Conservation (phyloP, 192 early-diverging fungal species). For the Mortierella hygrophila region DNA sequence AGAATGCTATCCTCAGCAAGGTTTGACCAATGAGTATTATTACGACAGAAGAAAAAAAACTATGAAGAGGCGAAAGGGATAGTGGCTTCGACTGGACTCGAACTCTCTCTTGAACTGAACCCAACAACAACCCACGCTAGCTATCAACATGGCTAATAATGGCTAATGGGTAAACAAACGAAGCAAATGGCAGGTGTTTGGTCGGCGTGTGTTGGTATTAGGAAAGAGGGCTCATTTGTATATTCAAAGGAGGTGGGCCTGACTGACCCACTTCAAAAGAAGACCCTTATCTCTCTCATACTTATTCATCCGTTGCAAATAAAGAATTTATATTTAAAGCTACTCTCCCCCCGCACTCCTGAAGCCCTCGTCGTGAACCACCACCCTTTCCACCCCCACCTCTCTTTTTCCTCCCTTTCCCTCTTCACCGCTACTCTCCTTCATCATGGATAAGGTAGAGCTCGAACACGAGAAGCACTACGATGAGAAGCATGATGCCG, state of each 20-base stretch:
- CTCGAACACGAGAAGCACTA: conserved; percentile 25
- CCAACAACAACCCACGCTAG: too few species aligned
- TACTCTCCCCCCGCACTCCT: background rate
- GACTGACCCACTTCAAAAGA: background rate
- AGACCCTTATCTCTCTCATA: background rate
- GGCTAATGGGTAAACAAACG: too few species aligned
- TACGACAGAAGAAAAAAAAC: background rate
- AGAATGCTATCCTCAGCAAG: background rate
- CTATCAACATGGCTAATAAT: too few species aligned
- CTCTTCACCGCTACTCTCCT: conserved; percentile 5
- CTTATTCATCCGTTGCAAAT: background rate
- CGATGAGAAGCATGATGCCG: conserved; percentile 10
- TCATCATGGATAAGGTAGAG: conserved; percentile 40
- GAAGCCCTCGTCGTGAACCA: background rate
- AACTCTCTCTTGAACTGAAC: too few species aligned
- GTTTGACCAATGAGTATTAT: background rate
- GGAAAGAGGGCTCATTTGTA: background rate
- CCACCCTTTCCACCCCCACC: conserved; percentile 1
- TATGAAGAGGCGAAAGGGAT: background rate
- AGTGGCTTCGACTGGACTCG: too few species aligned
- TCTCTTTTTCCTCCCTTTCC: background rate
- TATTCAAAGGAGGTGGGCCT: background rate
- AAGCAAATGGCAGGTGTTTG: too few species aligned
- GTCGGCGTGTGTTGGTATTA: too few species aligned
- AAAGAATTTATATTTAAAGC: background rate